Evolutionary conservation across 169 alveolate species (phyloP).

Genomic region (Cryptosporidium ubiquitum): DNA sequence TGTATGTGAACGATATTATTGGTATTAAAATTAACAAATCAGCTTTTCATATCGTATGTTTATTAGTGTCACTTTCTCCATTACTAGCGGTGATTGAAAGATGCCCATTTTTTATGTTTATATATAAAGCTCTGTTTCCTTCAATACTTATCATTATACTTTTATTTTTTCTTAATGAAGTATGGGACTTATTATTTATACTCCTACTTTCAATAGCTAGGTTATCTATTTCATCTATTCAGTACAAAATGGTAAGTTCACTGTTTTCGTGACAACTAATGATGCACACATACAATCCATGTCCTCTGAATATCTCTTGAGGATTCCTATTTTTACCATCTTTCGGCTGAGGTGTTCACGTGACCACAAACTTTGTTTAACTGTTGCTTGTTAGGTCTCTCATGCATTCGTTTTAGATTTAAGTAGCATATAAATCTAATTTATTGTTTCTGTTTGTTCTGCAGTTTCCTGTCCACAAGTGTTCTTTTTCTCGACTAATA

Average conservation of each 20-base stretch:
- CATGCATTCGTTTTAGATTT: constrained; percentile 23
- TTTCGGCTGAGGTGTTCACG: constrained; percentile 61
- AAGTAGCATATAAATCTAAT: background rate
- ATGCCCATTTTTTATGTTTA: constrained; percentile 43
- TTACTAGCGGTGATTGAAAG: constrained; percentile 13
- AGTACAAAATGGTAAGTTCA: constrained; percentile 61
- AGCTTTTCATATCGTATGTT: background rate
- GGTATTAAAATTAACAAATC: background rate
- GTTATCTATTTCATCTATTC: constrained; percentile 28
- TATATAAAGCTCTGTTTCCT: constrained; percentile 53
- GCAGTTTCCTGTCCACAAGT: no score
- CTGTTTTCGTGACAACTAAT: background rate
- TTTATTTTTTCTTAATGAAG: background rate
- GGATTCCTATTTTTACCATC: constrained; percentile 43
- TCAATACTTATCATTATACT: background rate
- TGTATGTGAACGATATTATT: background rate
- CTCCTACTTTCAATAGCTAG: constrained; percentile 4
- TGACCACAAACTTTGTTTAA: background rate
- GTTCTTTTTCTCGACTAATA: no score
- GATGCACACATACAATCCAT: constrained; percentile 59
- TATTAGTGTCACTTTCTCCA: constrained; percentile 18
- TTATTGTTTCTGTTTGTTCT: no score
- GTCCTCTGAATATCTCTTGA: constrained; percentile 53
- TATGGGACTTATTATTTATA: constrained; percentile 32
- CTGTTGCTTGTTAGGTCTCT: constrained; percentile 5